These are phyloP conservation scores for Monilinia fructigena DNA, from an alignment of 2,329 filamentous ascomycete genomes.

Conservation along the genomic window DNA sequence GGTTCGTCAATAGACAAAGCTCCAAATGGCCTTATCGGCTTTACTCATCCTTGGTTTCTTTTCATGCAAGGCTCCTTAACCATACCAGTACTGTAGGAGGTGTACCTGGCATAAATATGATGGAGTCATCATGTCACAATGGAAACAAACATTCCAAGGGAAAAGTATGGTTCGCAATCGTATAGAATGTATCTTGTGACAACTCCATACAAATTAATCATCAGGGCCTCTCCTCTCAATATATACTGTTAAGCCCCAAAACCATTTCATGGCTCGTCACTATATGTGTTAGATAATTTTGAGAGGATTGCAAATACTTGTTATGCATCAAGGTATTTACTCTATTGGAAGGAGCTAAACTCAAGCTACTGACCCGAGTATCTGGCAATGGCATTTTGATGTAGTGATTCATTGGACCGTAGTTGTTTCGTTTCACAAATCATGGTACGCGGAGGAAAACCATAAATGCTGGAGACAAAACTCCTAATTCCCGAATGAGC, in stretches of 20 bases:
- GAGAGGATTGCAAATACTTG: constrained; percentile 6
- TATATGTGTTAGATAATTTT: not conserved
- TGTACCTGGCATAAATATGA: no score
- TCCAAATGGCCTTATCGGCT: no score
- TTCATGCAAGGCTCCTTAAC: no score
- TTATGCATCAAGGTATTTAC: no score
- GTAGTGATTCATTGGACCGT: not conserved
- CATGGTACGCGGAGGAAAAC: not conserved
- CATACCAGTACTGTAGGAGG: no score
- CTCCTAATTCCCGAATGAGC: not conserved
- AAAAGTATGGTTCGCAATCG: constrained; percentile 3
- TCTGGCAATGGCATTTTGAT: no score
- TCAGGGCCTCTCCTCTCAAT: not conserved
- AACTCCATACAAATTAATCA: not conserved
- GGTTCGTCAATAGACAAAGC: no score
- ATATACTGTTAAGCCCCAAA: not conserved
- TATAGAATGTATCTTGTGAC: not conserved
- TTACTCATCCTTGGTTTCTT: no score
- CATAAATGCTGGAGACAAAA: not conserved
- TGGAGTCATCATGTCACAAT: no score
- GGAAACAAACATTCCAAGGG: no score
- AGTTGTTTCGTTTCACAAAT: not conserved
- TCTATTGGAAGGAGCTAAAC: not conserved
- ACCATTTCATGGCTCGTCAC: not conserved
- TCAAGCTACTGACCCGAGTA: no score